phyloP scores from a whole-genome alignment of 106 monocot genomes.

The Triglochin maritima region DNA sequence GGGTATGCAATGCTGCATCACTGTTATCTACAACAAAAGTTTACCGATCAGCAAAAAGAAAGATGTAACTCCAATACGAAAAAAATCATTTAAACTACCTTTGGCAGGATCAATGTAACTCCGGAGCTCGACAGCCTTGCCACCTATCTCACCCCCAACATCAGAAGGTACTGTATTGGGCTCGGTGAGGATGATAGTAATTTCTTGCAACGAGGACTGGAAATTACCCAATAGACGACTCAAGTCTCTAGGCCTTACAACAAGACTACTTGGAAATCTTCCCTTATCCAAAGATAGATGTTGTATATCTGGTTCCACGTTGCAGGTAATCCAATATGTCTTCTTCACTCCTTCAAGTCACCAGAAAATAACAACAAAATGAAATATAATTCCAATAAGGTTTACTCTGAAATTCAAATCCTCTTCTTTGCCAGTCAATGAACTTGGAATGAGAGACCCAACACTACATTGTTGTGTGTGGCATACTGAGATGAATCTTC shows the following conservation, averaged over 20 bases:
- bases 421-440: too few species aligned
- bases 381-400: too few species aligned
- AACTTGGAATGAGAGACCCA: too few species aligned
- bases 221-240: slow-evolving; percentile 71
- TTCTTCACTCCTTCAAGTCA: slow-evolving; percentile 54
- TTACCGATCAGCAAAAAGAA: not conserved
- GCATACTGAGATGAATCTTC: too few species aligned
- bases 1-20: slow-evolving; percentile 76
- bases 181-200: slow-evolving; percentile 85
- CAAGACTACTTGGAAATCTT: slow-evolving; percentile 58
- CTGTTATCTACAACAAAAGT: slow-evolving; percentile 43
- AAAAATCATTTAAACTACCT: slow-evolving; percentile 17
- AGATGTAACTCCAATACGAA: not conserved
- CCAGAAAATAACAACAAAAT: not conserved
- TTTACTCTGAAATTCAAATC: too few species aligned
- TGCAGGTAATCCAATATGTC: slow-evolving; percentile 87
- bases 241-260: slow-evolving; percentile 72
- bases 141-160: slow-evolving; percentile 44
- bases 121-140: slow-evolving; percentile 82
- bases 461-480: too few species aligned
- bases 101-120: slow-evolving; percentile 89
- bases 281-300: slow-evolving; percentile 55
- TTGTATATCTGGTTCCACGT: slow-evolving; percentile 76
- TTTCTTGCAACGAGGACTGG: slow-evolving; percentile 85
- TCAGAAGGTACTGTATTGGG: slow-evolving; percentile 25